Percentiles rank a stretch among this genome's conserved stretches.
phyloP scores from a whole-genome alignment of 2,329 filamentous ascomycete species.

The Trichoderma cornu-damae region DNA sequence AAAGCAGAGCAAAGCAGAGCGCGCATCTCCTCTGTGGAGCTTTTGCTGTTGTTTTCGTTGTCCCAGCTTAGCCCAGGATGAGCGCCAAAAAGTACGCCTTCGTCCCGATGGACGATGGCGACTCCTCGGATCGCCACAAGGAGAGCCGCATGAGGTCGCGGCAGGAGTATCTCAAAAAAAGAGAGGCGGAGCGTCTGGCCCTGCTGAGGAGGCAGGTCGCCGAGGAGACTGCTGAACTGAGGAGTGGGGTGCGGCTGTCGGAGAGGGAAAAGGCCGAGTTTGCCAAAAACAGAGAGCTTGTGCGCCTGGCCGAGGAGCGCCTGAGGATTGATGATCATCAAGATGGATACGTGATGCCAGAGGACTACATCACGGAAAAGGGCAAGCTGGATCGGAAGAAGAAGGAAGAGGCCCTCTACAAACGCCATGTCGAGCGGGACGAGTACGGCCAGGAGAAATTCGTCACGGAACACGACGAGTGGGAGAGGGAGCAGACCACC shows the following conservation, averaged over 20 bases:
- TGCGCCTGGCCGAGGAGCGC: conserved; percentile 77
- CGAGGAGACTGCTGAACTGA: conserved; percentile 78
- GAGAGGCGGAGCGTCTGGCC: conserved; percentile 78
- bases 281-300: conserved; percentile 75
- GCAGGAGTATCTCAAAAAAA: conserved; percentile 90
- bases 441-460: conserved; percentile 84
- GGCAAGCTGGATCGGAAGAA: conserved; percentile 81
- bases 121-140: conserved; percentile 33
- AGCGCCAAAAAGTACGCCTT: conserved; percentile 60
- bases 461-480: conserved; percentile 91
- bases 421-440: conserved; percentile 81
- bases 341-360: conserved; percentile 88
- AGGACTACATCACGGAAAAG: conserved; percentile 92
- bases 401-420: conserved; percentile 86
- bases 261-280: conserved; percentile 82
- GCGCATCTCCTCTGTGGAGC: not conserved
- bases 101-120: conserved; percentile 61
- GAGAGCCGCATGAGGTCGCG: conserved; percentile 67
- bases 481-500: conserved; percentile 83
- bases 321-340: conserved; percentile 83
- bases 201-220: conserved; percentile 85
- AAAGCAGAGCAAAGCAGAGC: not conserved
- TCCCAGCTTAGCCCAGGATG: conserved; percentile 32
- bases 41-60: not conserved
- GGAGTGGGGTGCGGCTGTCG: conserved; percentile 68